Evolutionary conservation across 176 grass and related monocot genomes (phyloP), one percentile per base, ranked within the genome.

Genomic region (Musa schizocarpa): DNA sequence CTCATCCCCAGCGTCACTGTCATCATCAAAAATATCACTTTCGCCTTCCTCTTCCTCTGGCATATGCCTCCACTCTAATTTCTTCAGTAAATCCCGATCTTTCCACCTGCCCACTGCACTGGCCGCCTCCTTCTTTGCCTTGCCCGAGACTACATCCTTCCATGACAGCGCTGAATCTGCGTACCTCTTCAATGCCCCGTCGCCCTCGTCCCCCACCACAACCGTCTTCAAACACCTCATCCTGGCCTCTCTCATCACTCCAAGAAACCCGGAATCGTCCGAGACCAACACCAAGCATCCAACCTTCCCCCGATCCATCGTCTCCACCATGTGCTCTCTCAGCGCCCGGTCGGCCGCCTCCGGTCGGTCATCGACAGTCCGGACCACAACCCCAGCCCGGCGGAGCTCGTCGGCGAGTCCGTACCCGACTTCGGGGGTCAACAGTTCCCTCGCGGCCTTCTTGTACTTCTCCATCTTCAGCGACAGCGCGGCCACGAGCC

Each of bases 391-490:
- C 65, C 84, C 70, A 9, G 90, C 76, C 43, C 84, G 52, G 4
- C 58, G 69, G 65, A 92, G 77, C 57, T 87, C 90, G 52, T 82
- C 86, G 19, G 82, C 59, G 9, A 83, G 86, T 52, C 58, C 20
- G 81, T 79, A 12, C 51, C 84, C 86, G 26, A 54, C 63, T 71
- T 1, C 59, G 69, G 53, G 52, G 17, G 63, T 79, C 63, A 67
- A 16, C 65, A 92, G 84, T 70, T 92, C 86, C 25, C 77, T 85
- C 17, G 87, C 77, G 26, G 90, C 84, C 84, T 87, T 92, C 76
- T 77, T 53, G 77, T 89, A 92, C 79, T 86, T 92, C 79, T 85
- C 58, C 79, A 92, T 65, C 79, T 92, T 92, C 71, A 87, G 74
- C 23, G 90, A 77, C 27, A 92, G 84, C 72, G 69, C 80, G 10